Evolutionary conservation across 2,329 filamentous ascomycete species (phyloP), one percentile per base, ranked within the genome.

Genomic region (Macroventuria anomochaeta): DNA sequence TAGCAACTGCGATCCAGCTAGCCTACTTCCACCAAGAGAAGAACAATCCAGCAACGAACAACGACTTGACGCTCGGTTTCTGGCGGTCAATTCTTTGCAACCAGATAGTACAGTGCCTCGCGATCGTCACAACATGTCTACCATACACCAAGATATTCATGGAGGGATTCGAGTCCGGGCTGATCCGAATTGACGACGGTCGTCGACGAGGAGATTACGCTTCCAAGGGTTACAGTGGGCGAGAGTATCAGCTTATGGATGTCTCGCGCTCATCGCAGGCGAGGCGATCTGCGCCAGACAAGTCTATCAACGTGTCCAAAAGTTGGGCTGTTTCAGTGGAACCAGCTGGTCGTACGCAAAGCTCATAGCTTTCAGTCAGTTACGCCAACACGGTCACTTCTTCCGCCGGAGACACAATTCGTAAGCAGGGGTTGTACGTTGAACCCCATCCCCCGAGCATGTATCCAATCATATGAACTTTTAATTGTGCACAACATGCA

Each of bases 111-210:
- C 63, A 65, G 37, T 59, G 62, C 13, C 54, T 70, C 28, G 61
- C 60, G 4, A 67, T 70, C 12, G 46, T 67, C 6, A 69, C 68
- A 12, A 65, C 65, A 7, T 68, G 63, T 42, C 57, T 71, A 13
- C 64, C 67, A 1, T 71, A 69, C 49, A 62, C 64, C 21, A 69
- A 66, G 26, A 55, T 67, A 2, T 67, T 70, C 39, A 62, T 72
- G 59, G 59, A 69, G 29, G 62, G 62, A 3, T 58, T 69, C n/a
- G 68, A 70, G 18, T 64, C 60, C 3, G 65, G 64, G 3, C 48
- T 66, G 0, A 57, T 69, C 17, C 61, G 66, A 6, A 46, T 65
- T 2, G 64, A 68, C 32, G 63, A 67, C 17, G 26, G 49, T 18
- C 55, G 60, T 10, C 46, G 60, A 18, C 46, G 52, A 20, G 59